phyloP scores from a whole-genome alignment of 2,329 filamentous ascomycete genomes.

The Monilinia laxa region DNA sequence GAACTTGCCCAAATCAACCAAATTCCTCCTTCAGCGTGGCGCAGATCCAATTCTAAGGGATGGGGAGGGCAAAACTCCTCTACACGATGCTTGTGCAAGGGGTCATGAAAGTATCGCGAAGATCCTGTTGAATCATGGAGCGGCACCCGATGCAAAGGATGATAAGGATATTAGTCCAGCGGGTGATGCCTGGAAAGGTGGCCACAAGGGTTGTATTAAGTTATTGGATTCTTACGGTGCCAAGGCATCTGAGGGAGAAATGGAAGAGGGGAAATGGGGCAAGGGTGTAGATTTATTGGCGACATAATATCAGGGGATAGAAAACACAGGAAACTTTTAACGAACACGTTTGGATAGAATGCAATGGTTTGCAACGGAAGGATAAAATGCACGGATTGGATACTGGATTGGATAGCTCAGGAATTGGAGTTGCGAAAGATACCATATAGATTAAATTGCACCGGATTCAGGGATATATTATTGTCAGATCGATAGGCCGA shows the following conservation, averaged over 20 bases:
- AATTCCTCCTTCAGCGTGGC: slow-evolving; percentile 29
- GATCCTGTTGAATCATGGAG: slow-evolving; percentile 18
- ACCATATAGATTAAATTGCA: slow-evolving; percentile 7
- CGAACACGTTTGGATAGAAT: neutral
- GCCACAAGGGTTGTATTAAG: slow-evolving; percentile 2
- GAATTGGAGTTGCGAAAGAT: slow-evolving; percentile 18
- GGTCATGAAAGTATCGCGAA: slow-evolving; percentile 17
- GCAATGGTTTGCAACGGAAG: neutral
- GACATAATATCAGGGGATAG: neutral
- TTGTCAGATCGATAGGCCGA: too few relatives aligned
- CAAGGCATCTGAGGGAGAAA: neutral
- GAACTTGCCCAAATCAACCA: slow-evolving; percentile 12
- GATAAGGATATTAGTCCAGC: slow-evolving; percentile 13
- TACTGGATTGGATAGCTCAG: neutral
- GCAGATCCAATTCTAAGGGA: slow-evolving; percentile 21
- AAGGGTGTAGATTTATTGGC: slow-evolving; percentile 4
- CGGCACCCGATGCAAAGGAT: slow-evolving; percentile 13
- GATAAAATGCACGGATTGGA: neutral
- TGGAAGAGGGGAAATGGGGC: slow-evolving; percentile 8
- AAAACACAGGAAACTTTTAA: neutral
- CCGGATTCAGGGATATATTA: neutral
- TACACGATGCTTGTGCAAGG: slow-evolving; percentile 20
- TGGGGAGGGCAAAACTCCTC: slow-evolving; percentile 16
- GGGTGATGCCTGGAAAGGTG: slow-evolving; percentile 8
- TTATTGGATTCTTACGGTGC: slow-evolving; percentile 16